Evolutionary conservation across 2,329 filamentous ascomycete genomes (phyloP).

Genomic region (Fusarium torulosum): DNA sequence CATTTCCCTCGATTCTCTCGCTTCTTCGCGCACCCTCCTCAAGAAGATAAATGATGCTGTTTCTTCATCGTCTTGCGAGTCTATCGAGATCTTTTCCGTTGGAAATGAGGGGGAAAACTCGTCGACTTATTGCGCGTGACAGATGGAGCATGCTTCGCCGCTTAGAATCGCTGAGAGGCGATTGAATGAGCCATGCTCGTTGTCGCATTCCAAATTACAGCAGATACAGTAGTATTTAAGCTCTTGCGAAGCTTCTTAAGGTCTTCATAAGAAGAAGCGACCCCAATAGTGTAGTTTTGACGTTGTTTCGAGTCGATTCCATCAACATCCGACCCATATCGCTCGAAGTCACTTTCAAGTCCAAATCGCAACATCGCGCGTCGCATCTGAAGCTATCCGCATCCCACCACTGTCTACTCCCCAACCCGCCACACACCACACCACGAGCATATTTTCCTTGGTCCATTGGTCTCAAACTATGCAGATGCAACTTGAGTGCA

Average conservation of each 20-base stretch:
- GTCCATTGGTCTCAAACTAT: neutral
- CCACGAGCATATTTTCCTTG: slow-evolving; percentile 9
- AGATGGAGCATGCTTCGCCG: slow-evolving; percentile 25
- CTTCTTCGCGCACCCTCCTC: slow-evolving; percentile 49
- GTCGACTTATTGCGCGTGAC: slow-evolving; percentile 36
- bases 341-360: slow-evolving; percentile 50
- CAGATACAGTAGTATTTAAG: slow-evolving; percentile 17
- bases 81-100: slow-evolving; percentile 43
- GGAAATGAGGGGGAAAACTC: slow-evolving; percentile 25
- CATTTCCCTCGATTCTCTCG: slow-evolving; percentile 48
- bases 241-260: slow-evolving; percentile 20
- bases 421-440: slow-evolving; percentile 38
- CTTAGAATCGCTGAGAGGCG: slow-evolving; percentile 32
- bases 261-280: slow-evolving; percentile 34
- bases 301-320: slow-evolving; percentile 21
- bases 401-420: slow-evolving; percentile 42
- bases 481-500: slow-evolving; percentile 5
- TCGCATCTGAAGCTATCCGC: slow-evolving; percentile 54
- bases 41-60: slow-evolving; percentile 52
- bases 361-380: slow-evolving; percentile 33
- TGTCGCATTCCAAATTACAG: slow-evolving; percentile 53
- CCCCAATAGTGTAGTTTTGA: slow-evolving; percentile 25
- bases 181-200: slow-evolving; percentile 44
- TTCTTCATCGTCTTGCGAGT: slow-evolving; percentile 38
- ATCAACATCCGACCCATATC: slow-evolving; percentile 12